Evolutionary conservation across 768 basidiomycete species (phyloP).

Genomic region (Tricholoma bakamatsutake): DNA sequence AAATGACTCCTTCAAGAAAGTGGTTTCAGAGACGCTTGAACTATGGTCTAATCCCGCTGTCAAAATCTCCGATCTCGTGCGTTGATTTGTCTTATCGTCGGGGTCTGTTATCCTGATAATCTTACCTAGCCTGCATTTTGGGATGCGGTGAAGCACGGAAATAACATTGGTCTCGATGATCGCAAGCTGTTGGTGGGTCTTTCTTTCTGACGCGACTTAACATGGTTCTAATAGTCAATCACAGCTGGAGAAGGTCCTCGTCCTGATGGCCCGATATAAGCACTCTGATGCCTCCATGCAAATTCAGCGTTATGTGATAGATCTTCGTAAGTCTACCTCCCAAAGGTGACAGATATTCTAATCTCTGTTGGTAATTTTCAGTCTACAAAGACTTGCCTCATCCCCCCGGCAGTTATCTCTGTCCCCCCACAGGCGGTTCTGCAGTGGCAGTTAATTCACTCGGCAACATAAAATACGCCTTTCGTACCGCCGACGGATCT

Average conservation of each 20-base stretch:
- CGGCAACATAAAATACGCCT: slow-evolving; percentile 37
- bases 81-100: neutral
- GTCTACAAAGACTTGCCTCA: slow-evolving; percentile 81
- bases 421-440: neutral
- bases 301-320: slow-evolving; percentile 47
- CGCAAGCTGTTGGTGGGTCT: slow-evolving; percentile 50
- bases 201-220: neutral
- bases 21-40: slow-evolving; percentile 23
- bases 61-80: slow-evolving; percentile 24
- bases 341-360: slow-evolving; percentile 3
- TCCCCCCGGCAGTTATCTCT: slow-evolving; percentile 54
- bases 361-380: slow-evolving; percentile 21
- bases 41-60: slow-evolving; percentile 24
- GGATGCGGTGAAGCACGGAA: slow-evolving; percentile 40
- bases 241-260: slow-evolving; percentile 59
- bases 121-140: slow-evolving; percentile 37
- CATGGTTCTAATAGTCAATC: slow-evolving; percentile 5
- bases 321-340: slow-evolving; percentile 40
- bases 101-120: neutral
- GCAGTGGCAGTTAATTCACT: slow-evolving; percentile 1
- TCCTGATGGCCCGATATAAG: slow-evolving; percentile 50
- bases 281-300: slow-evolving; percentile 23
- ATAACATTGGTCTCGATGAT: slow-evolving; percentile 45
- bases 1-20: slow-evolving; percentile 17
- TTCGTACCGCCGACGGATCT: slow-evolving; percentile 54